phyloP scores from a whole-genome alignment of 495 filamentous ascomycete species.

The Cryomyces antarcticus region DNA sequence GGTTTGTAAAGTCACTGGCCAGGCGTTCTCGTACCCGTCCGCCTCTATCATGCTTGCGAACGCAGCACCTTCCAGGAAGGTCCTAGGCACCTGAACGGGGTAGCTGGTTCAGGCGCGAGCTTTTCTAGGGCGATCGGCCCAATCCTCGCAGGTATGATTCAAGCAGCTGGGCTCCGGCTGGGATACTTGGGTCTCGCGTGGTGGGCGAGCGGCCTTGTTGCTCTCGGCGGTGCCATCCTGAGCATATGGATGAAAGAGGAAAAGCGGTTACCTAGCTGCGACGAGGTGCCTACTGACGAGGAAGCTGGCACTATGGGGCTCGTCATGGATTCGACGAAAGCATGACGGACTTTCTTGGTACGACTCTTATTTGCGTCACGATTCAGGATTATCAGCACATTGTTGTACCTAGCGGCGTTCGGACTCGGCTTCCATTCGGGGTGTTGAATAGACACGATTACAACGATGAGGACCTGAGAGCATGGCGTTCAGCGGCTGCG shows the following conservation, averaged over 20 bases:
- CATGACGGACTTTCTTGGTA: too few relatives aligned
- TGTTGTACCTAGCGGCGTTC: too few relatives aligned
- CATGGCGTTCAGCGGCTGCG: too few relatives aligned
- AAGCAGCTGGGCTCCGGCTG: conserved; percentile 53
- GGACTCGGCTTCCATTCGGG: too few relatives aligned
- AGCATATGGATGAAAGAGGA: conserved; percentile 22
- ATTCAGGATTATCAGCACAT: too few relatives aligned
- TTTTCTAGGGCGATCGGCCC: conserved; percentile 74
- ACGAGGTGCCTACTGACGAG: too few relatives aligned
- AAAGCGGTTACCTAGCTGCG: too few relatives aligned
- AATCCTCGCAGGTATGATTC: conserved; percentile 66
- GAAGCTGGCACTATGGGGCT: too few relatives aligned
- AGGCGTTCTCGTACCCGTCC: conserved; percentile 69
- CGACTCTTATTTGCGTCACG: too few relatives aligned
- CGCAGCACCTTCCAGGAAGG: conserved; percentile 55
- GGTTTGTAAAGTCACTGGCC: conserved; percentile 73
- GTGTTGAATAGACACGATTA: too few relatives aligned
- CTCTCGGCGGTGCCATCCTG: conserved; percentile 45
- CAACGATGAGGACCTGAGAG: too few relatives aligned
- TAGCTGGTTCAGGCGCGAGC: conserved; percentile 79
- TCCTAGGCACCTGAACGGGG: conserved; percentile 84
- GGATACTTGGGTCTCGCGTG: conserved; percentile 77
- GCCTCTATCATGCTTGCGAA: conserved; percentile 72
- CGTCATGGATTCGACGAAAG: too few relatives aligned
- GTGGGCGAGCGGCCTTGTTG: conserved; percentile 71